phyloP scores from a whole-genome alignment of 164 flowering plant species.

The Magnolia changhungtana region DNA sequence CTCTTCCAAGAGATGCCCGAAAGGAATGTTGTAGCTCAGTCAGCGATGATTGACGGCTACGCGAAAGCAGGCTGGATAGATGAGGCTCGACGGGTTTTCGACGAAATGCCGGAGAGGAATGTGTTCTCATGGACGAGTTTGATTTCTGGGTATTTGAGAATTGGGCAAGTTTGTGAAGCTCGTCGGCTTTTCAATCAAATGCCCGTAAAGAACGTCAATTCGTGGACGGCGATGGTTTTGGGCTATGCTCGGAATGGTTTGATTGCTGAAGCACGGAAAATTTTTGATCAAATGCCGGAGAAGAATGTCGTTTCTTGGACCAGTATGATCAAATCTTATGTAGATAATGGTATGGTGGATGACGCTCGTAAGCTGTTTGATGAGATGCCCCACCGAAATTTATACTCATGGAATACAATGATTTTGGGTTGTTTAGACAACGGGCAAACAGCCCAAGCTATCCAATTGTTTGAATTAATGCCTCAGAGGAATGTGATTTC shows the following conservation, averaged over 20 bases:
- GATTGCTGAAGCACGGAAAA: constrained; percentile 31
- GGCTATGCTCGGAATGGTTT: constrained; percentile 39
- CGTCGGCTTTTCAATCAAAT: constrained; percentile 33
- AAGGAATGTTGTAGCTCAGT: constrained; percentile 29
- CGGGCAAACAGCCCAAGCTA: constrained; percentile 36
- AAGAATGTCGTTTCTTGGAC: constrained; percentile 55
- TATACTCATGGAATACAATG: constrained; percentile 52
- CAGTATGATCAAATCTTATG: constrained; percentile 39
- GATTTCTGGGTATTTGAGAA: constrained; percentile 46
- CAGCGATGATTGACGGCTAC: constrained; percentile 56
- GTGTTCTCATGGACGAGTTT: constrained; percentile 53
- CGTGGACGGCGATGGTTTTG: constrained; percentile 58
- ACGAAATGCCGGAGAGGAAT: constrained; percentile 42
- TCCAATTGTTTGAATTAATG: constrained; percentile 40
- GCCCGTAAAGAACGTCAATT: constrained; percentile 37
- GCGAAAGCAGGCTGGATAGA: constrained; percentile 33
- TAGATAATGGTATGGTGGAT: constrained; percentile 30
- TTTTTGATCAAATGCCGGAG: constrained; percentile 43
- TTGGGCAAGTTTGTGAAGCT: constrained; percentile 37
- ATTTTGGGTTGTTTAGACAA: constrained; percentile 36
- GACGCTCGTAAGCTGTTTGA: constrained; percentile 41
- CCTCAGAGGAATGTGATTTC: constrained; percentile 46
- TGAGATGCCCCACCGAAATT: constrained; percentile 43
- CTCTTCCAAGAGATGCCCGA: constrained; percentile 34
- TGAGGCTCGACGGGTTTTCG: constrained; percentile 41